phyloP scores from a whole-genome alignment of 225 moss, liverwort and hornwort species.

The Pleurozium schreberi region DNA sequence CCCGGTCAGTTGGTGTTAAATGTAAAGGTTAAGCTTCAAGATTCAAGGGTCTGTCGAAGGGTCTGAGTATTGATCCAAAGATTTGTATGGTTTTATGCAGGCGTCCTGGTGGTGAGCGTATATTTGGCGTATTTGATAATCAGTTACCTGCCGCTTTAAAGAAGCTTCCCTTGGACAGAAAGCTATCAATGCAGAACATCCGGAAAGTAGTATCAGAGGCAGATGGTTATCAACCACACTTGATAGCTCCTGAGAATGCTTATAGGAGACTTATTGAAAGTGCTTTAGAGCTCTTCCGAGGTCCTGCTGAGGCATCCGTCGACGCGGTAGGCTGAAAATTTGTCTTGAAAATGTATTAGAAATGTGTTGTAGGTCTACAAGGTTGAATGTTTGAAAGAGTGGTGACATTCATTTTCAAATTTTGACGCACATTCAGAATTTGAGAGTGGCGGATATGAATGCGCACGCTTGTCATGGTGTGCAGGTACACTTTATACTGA shows the following conservation, averaged over 20 bases:
- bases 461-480: background rate
- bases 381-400: background rate
- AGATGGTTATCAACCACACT: conserved; percentile 88
- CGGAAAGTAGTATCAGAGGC: conserved; percentile 86
- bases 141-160: conserved; percentile 82
- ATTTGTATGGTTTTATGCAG: background rate
- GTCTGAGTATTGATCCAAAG: background rate
- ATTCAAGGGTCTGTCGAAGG: background rate
- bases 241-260: conserved; percentile 87
- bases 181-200: conserved; percentile 88
- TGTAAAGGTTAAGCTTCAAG: background rate
- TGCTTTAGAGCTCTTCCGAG: conserved; percentile 72
- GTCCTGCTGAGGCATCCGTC: conserved; percentile 75
- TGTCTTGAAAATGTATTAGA: background rate
- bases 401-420: background rate
- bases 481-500: conserved; percentile 76
- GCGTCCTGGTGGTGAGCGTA: conserved; percentile 82
- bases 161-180: conserved; percentile 69
- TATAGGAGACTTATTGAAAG: conserved; percentile 78
- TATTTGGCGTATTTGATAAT: conserved; percentile 74
- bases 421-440: background rate
- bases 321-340: conserved; percentile 35
- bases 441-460: background rate
- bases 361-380: background rate
- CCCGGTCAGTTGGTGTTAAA: background rate